Base-by-base conservation (phyloP, 73 alveolate genomes). In the Diophrys sp. region DNA sequence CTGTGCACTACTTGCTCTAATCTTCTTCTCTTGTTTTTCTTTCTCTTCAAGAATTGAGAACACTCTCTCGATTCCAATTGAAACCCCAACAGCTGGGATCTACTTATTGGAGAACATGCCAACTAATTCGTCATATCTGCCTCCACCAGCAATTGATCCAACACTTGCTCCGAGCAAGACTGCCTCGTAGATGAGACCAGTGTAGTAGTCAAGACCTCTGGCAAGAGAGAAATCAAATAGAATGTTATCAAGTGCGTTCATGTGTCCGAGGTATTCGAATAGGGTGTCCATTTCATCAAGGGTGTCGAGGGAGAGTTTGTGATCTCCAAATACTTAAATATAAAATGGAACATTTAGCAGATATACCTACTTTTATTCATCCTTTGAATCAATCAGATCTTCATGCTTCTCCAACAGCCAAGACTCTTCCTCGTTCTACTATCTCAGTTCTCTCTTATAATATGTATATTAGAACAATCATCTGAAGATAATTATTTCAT, bases 201-300 rank as follows among this genome's bases (percentile, higher is more conserved):
- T 96, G 83, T 96, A 96, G 89, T 96, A 96, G 78, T 96, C 99
- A 23, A 96, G 93, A 53, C 99, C 99, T 89, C 99, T 88, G 30
- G 98, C 98, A 14, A 96, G 80, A 27, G 96, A 83, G 77, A 95
- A 89, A 83, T 96, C 99, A 53, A 95, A 90, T 14, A 81, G 71
- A 31, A 95, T 69, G 33, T 81, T 80, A 66, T 87, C 87, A 27
- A 83, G 79, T 53, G 88, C 78, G 56, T 83, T 87, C 86, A 94
- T 62, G 33, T 87, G 69, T 70, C 77, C 86, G 23, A 91, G 83
- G 31, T 89, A 94, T 23, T 71, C 87, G 70, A 90, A 81, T 29
- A 95, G 91, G 56, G 86, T 28, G 66, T 77, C 88, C 98, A 95
- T 89, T 77, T 95, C 99, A n/a, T 92, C 85, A 0, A 94, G 68